Evolutionary conservation across 192 early-diverging fungal genomes (phyloP).

Genomic region (Coemansia sp.): DNA sequence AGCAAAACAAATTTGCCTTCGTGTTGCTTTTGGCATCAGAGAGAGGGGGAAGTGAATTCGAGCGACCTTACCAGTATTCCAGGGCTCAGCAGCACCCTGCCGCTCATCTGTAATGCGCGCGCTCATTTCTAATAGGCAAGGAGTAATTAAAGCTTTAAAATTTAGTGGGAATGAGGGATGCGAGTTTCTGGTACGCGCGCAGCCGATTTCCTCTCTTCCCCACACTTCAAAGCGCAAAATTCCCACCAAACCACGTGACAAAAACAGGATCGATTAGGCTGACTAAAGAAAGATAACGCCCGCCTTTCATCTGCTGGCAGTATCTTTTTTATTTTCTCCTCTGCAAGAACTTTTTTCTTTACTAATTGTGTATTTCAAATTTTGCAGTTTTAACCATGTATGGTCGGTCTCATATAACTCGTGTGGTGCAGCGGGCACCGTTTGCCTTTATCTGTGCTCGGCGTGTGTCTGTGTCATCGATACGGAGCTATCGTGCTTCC

Average conservation of each 20-base stretch:
- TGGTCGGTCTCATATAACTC: not conserved
- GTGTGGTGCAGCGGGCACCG: not conserved
- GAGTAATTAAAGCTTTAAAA: not conserved
- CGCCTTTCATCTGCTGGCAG: not conserved
- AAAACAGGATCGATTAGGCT: not conserved
- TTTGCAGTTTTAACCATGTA: not conserved
- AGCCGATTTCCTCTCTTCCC: not conserved
- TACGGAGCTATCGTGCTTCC: not conserved
- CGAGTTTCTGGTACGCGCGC: not conserved
- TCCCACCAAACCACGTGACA: not conserved
- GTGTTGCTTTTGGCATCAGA: not conserved
- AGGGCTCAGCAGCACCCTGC: conserved; percentile 10
- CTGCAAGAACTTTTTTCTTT: not conserved
- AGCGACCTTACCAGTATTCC: conserved; percentile 14
- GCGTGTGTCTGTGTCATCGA: not conserved
- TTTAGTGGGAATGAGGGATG: not conserved
- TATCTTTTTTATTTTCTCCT: not conserved
- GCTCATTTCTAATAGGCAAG: conserved; percentile 9
- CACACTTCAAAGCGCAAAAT: not conserved
- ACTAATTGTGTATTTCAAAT: not conserved
- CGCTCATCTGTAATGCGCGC: conserved; percentile 10
- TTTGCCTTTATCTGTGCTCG: not conserved
- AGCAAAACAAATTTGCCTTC: not conserved
- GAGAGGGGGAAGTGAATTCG: not conserved
- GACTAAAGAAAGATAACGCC: not conserved